phyloP scores from a whole-genome alignment of 192 early-diverging fungal genomes.

The Coemansia sp. region DNA sequence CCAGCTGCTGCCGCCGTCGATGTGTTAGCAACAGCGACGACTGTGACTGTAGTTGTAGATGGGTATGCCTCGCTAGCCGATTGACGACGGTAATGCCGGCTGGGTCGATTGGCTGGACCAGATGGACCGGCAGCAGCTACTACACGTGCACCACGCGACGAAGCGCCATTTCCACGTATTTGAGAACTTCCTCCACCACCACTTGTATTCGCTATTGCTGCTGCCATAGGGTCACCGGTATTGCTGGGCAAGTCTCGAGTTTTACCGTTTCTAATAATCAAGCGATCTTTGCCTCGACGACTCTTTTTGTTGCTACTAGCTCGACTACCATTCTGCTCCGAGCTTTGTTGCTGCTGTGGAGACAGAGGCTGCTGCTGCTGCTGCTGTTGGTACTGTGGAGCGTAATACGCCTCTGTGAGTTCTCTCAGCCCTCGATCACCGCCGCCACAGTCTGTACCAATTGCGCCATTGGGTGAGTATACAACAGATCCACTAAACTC shows the following conservation, averaged over 20 bases:
- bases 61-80: constrained; percentile 41
- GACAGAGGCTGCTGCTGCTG: constrained; percentile 2
- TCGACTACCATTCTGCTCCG: background rate
- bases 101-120: background rate
- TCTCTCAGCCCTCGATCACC: constrained; percentile 18
- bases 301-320: background rate
- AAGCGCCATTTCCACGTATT: background rate
- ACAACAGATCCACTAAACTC: constrained; percentile 42
- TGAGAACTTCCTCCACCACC: background rate
- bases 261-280: constrained; percentile 17
- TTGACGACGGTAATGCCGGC: constrained; percentile 26
- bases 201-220: background rate
- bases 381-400: constrained; percentile 6
- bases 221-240: background rate
- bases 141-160: background rate
- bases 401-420: constrained; percentile 18
- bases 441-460: constrained; percentile 9
- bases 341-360: background rate
- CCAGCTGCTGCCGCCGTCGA: constrained; percentile 7
- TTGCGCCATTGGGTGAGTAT: constrained; percentile 30
- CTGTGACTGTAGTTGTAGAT: constrained; percentile 17
- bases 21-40: constrained; percentile 10
- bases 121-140: background rate
- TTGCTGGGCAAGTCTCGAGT: background rate
- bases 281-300: constrained; percentile 9